phyloP scores from a whole-genome alignment of 306 rosid species.

The Trifolium pratense region DNA sequence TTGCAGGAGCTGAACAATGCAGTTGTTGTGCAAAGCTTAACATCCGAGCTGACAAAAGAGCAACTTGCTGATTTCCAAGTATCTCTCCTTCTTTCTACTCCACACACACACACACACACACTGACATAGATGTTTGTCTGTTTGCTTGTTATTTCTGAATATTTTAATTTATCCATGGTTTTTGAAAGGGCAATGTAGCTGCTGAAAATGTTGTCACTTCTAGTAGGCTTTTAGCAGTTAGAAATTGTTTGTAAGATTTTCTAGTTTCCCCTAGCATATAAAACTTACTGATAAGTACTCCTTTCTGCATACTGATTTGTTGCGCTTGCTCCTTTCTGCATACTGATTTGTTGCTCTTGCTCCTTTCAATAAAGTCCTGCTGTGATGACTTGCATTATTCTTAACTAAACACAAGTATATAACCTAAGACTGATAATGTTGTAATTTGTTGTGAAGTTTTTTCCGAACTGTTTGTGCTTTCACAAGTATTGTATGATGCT shows the following conservation, averaged over 20 bases:
- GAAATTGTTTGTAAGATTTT: not conserved
- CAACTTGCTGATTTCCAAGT: constrained; percentile 84
- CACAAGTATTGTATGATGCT: not conserved
- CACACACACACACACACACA: not conserved
- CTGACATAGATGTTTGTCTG: not conserved
- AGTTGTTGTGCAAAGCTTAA: constrained; percentile 65
- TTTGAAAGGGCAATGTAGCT: constrained; percentile 5
- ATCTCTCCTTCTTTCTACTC: constrained; percentile 5
- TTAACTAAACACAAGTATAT: not conserved
- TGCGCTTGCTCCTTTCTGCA: not conserved
- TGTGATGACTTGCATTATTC: constrained; percentile 5
- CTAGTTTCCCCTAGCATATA: not conserved
- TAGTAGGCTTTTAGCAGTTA: constrained; percentile 3
- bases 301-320: no score
- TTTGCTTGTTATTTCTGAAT: not conserved
- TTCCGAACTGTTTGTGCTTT: constrained; percentile 3
- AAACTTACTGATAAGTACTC: not conserved
- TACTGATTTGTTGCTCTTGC: not conserved
- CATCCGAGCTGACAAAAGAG: constrained; percentile 62
- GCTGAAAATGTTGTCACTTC: not conserved
- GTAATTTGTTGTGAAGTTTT: constrained; percentile 13
- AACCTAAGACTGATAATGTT: constrained; percentile 15
- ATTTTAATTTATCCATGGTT: not conserved
- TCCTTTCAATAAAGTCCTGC: constrained; percentile 1
- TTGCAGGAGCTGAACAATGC: constrained; percentile 93